Percentiles rank a stretch among this genome's conserved stretches.
Conservation (phyloP, 352 stramenopile genomes). For the Globisporangium yorkense region DNA sequence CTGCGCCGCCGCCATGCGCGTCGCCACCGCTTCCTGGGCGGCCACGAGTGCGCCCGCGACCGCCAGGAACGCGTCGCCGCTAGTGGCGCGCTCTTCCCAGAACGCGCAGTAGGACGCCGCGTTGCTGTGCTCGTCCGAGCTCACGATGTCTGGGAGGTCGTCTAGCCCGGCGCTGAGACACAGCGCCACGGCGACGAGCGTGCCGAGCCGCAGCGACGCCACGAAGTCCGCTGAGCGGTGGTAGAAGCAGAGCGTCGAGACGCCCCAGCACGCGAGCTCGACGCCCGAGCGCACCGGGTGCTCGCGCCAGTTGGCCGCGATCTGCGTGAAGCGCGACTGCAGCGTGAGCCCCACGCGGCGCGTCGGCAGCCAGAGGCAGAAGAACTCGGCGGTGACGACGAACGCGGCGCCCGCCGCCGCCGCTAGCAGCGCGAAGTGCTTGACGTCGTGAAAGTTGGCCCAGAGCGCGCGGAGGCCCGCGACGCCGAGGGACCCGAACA, state of each 20-base stretch:
- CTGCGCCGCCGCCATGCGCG: background rate
- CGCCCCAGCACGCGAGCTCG: slow-evolving; percentile 60
- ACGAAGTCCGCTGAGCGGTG: slow-evolving; percentile 45
- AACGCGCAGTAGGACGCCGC: slow-evolving; percentile 32
- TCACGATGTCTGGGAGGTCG: slow-evolving; percentile 49
- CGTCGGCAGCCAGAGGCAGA: slow-evolving; percentile 72
- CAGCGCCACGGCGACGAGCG: slow-evolving; percentile 42
- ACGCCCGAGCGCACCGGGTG: slow-evolving; percentile 41
- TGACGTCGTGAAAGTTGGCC: slow-evolving; percentile 64
- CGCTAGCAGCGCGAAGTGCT: slow-evolving; percentile 63
- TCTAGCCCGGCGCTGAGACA: slow-evolving; percentile 52
- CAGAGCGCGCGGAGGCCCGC: slow-evolving; percentile 55
- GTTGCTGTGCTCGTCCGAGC: slow-evolving; percentile 25
- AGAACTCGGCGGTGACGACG: slow-evolving; percentile 70
- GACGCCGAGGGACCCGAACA: slow-evolving; percentile 72
- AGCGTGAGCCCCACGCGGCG: slow-evolving; percentile 62
- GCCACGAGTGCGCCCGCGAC: slow-evolving; percentile 34
- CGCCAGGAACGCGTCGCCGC: slow-evolving; percentile 36
- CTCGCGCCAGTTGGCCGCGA: slow-evolving; percentile 53
- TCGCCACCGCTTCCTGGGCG: slow-evolving; percentile 24
- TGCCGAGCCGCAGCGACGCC: slow-evolving; percentile 47
- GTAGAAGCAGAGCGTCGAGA: slow-evolving; percentile 54
- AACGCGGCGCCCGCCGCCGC: slow-evolving; percentile 63
- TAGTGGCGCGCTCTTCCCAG: slow-evolving; percentile 45
- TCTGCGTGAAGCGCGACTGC: slow-evolving; percentile 66